These are phyloP conservation scores for Pleurotus ostreatus DNA, from an alignment of 768 basidiomycete genomes.

Conservation along the genomic window DNA sequence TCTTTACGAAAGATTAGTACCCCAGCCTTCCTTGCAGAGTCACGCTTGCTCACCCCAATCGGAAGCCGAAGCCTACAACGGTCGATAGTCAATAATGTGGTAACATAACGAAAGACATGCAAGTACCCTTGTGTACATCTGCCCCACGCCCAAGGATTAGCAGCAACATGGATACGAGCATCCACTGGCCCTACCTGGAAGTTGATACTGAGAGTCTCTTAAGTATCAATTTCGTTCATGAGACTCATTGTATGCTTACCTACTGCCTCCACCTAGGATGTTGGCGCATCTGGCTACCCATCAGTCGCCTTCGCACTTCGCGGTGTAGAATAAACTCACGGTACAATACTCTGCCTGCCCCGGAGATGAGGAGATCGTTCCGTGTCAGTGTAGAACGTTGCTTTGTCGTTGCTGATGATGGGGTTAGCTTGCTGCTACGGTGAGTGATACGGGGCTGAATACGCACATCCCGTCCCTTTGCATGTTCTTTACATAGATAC, in stretches of 20 bases:
- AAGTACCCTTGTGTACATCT: conserved; percentile 66
- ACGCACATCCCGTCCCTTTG: conserved; percentile 62
- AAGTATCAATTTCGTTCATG: not conserved
- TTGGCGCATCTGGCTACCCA: conserved; percentile 53
- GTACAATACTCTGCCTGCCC: conserved; percentile 63
- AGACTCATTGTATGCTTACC: conserved; percentile 24
- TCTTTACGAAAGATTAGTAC: conserved; percentile 28
- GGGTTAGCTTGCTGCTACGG: not conserved
- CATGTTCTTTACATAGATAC: conserved; percentile 71
- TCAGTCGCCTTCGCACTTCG: no score
- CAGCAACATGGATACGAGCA: not conserved
- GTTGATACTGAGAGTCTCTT: conserved; percentile 49
- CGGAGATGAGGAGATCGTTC: conserved; percentile 53
- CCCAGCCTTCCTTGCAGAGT: not conserved
- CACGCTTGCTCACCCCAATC: conserved; percentile 51
- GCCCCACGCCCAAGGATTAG: conserved; percentile 1
- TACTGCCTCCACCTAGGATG: conserved; percentile 57
- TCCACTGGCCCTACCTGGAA: conserved; percentile 45
- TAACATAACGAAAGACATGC: not conserved
- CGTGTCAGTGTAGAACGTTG: conserved; percentile 67
- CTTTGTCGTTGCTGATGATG: conserved; percentile 63
- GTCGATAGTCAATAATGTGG: not conserved
- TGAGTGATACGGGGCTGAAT: not conserved
- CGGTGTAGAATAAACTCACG: conserved; percentile 33
- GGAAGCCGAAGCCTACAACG: conserved; percentile 58